A percentile compares a stretch with the other conserved stretches of the same genome.
Evolutionary conservation across 306 rosid genomes (phyloP).

Genomic region (Cercis canadensis): DNA sequence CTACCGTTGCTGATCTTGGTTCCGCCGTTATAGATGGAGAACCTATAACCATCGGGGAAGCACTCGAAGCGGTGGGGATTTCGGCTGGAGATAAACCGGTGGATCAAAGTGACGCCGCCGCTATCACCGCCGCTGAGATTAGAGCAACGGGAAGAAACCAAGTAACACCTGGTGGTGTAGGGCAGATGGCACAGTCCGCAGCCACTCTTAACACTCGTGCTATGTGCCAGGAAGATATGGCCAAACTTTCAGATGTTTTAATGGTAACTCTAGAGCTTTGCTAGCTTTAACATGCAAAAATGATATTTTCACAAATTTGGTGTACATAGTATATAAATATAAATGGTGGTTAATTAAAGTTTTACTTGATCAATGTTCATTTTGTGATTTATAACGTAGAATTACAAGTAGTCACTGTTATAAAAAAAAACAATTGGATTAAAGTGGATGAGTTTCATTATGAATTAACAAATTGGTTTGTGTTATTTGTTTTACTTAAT

Average conservation of each 20-base stretch:
- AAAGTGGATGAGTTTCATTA: too few relatives aligned
- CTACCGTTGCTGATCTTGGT: conserved; percentile 16
- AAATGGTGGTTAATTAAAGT: too few relatives aligned
- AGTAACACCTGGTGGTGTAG: conserved; percentile 9
- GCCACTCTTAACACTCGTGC: conserved; percentile 28
- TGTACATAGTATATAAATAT: too few relatives aligned
- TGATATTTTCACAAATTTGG: too few relatives aligned
- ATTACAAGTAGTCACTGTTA: too few relatives aligned
- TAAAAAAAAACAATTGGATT: too few relatives aligned
- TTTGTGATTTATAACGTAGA: too few relatives aligned
- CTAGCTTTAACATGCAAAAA: too few relatives aligned
- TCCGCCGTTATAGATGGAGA: conserved; percentile 40
- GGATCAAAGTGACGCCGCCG: conserved; percentile 40
- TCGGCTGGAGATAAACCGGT: conserved; percentile 37
- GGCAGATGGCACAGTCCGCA: conserved; percentile 28
- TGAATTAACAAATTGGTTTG: too few relatives aligned
- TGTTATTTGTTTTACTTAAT: too few relatives aligned
- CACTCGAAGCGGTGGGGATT: conserved; percentile 37
- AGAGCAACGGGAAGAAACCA: conserved; percentile 37
- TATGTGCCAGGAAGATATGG: conserved; percentile 32
- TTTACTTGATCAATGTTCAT: too few relatives aligned
- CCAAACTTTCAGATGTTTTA: conserved; percentile 39
- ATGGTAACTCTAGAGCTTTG: not conserved
- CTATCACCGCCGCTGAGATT: conserved; percentile 30
- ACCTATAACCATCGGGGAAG: conserved; percentile 44